phyloP scores from a whole-genome alignment of 768 basidiomycete genomes.

The Suillus subaureus region DNA sequence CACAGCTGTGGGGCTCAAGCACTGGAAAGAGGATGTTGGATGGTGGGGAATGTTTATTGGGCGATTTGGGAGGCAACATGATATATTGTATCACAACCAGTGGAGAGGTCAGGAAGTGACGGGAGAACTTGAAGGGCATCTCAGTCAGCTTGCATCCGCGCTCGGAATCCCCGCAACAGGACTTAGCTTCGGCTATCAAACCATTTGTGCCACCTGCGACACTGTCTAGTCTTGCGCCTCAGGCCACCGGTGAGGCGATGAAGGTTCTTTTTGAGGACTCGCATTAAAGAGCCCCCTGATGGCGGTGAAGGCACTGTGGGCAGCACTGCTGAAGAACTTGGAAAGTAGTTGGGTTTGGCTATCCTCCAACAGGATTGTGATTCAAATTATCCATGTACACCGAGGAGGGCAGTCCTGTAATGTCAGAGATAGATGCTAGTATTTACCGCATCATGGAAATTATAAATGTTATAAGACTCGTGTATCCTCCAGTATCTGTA shows the following conservation, averaged over 20 bases:
- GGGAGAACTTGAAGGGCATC: constrained; percentile 51
- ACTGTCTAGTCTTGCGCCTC: constrained; percentile 51
- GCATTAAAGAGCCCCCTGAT: no score
- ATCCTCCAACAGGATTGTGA: constrained; percentile 26
- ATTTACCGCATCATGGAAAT: not conserved
- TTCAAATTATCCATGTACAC: not conserved
- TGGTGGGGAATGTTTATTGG: constrained; percentile 48
- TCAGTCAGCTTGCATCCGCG: constrained; percentile 61
- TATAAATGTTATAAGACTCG: not conserved
- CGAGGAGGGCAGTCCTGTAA: not conserved
- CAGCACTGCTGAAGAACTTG: constrained; percentile 38
- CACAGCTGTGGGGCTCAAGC: constrained; percentile 45
- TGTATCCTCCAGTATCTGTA: not conserved
- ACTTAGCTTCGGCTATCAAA: constrained; percentile 64
- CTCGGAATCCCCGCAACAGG: constrained; percentile 62
- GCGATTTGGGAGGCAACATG: constrained; percentile 14
- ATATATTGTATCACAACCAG: constrained; percentile 13
- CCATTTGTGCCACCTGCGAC: constrained; percentile 63
- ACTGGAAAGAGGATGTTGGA: constrained; percentile 51
- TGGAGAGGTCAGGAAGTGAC: not conserved
- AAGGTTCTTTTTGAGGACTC: constrained; percentile 33
- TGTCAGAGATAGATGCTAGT: not conserved
- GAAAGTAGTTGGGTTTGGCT: constrained; percentile 51
- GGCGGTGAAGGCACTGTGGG: constrained; percentile 29
- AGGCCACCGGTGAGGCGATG: constrained; percentile 48